Evolutionary conservation across 164 flowering plant species (phyloP), one percentile per base, ranked within the genome.

Genomic region (Umbilicus rupestris): DNA sequence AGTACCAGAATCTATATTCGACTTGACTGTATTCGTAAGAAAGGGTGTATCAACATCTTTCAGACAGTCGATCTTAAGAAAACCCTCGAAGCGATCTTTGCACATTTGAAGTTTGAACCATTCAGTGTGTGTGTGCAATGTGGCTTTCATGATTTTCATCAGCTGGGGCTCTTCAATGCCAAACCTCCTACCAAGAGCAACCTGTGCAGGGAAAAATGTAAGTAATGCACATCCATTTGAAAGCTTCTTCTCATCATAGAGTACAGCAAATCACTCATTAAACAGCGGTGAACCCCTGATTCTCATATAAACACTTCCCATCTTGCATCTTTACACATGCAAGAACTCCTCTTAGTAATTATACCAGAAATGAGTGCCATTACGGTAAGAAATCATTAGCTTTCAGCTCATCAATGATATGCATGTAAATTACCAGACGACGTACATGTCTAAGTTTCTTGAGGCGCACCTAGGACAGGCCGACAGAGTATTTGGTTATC

Each of bases 31-130:
- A 50, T 69, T 69, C 63, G 76, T 67, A 55, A 82, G 75, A 74
- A 84, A 69, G 28, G 88, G 73, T 57, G 80, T 49, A 75, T 74
- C 77, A 26, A 79, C 73, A 66, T 89, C 94, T 78, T 87, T 92
- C 73, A 92, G 73, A 20, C 79, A 80, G 71, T 95, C 88, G 41
- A 95, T 88, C 82, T 74, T 81, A 70, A 92, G 67, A 59, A 90
- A 82, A 50, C 85, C 83, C 75, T 95, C 98, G 80, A 92, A 95
- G 2, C 81, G 87, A 69, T 95, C 99, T 71, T 86, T 86, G 50
- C 99, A 95, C 94, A 82, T 90, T 70, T 95, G 98, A 69, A 92
- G 86, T 74, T 74, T 92, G 71, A 90, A 92, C 98, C 97, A 95
- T 73, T 92, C 98, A 66, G 39, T 80, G 50, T 95, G 98, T 1